Conservation (phyloP, 2,329 filamentous ascomycete genomes). For the Penicillium sp. region DNA sequence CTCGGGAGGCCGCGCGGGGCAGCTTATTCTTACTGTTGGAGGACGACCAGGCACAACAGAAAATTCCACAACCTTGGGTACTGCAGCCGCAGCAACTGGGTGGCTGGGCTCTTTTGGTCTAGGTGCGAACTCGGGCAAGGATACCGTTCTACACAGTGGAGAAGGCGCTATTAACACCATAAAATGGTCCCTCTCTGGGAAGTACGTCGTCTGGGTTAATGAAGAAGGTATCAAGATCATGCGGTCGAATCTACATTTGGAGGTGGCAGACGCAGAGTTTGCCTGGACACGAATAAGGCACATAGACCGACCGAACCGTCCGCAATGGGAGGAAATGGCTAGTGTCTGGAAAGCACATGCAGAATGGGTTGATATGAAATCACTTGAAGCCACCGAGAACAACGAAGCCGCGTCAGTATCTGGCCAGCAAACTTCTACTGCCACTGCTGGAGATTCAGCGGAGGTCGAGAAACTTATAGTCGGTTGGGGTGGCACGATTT, state of each 20-base stretch:
- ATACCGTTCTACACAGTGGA: constrained; percentile 82
- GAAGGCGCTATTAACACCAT: constrained; percentile 89
- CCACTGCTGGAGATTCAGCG: constrained; percentile 38
- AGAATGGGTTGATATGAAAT: constrained; percentile 87
- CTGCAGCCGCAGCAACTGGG: constrained; percentile 73
- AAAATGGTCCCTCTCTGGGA: constrained; percentile 90
- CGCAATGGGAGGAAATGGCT: constrained; percentile 94
- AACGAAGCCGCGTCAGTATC: constrained; percentile 21
- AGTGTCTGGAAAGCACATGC: constrained; percentile 87
- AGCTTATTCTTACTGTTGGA: constrained; percentile 79
- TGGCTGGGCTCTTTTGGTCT: constrained; percentile 90
- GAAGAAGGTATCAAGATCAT: constrained; percentile 98
- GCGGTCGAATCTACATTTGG: constrained; percentile 79
- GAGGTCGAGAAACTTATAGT: constrained; percentile 73
- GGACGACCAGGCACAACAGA: constrained; percentile 72
- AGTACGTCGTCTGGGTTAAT: constrained; percentile 92
- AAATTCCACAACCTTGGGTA: constrained; percentile 77
- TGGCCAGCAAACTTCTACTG: constrained; percentile 40
- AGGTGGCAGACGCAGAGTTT: constrained; percentile 69
- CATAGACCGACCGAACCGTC: constrained; percentile 79
- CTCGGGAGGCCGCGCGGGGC: constrained; percentile 84
- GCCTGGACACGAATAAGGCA: constrained; percentile 95
- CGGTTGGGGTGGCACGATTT: constrained; percentile 93
- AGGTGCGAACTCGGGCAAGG: constrained; percentile 72
- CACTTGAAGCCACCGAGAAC: constrained; percentile 69